These are phyloP conservation scores for Candida loeiensis DNA, from an alignment of 805 yeast genomes.

Conservation along the genomic window DNA sequence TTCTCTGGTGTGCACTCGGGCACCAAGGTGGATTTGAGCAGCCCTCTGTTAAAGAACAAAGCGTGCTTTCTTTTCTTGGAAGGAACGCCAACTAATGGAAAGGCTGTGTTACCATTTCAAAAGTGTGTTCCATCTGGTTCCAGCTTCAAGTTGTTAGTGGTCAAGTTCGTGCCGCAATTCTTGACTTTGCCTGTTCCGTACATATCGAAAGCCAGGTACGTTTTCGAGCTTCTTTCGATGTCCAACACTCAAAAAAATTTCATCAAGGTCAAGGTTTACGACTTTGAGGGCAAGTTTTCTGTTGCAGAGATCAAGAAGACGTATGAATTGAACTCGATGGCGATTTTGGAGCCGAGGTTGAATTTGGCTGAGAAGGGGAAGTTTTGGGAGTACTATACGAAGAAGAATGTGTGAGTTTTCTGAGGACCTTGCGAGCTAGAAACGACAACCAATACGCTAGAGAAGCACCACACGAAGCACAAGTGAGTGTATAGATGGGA, in stretches of 20 bases:
- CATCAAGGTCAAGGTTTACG: constrained; percentile 28
- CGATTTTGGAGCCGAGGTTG: constrained; percentile 27
- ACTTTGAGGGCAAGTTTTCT: constrained; percentile 17
- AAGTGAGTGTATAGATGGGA: too few relatives aligned
- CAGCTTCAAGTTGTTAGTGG: constrained; percentile 32
- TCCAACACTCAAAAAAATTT: constrained; percentile 16
- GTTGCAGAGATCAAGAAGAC: constrained; percentile 19
- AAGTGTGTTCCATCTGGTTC: constrained; percentile 9
- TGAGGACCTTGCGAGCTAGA: too few relatives aligned
- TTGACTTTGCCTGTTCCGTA: constrained; percentile 37
- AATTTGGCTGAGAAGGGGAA: constrained; percentile 26
- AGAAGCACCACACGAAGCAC: too few relatives aligned
- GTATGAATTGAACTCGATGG: constrained; percentile 33
- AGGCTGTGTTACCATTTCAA: constrained; percentile 61
- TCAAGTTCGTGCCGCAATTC: constrained; percentile 36
- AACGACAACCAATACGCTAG: too few relatives aligned
- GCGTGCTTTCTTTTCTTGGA: constrained; percentile 63
- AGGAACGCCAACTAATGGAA: constrained; percentile 85
- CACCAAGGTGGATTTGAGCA: constrained; percentile 24
- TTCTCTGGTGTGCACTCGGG: constrained; percentile 13
- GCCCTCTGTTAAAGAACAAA: constrained; percentile 20
- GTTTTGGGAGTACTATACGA: constrained; percentile 18
- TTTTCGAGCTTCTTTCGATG: constrained; percentile 21
- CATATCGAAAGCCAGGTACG: constrained; percentile 18
- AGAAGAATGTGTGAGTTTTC: constrained; percentile 2